A percentile compares a stretch with the other conserved stretches of the same genome.
phyloP scores from a whole-genome alignment of 2,329 filamentous ascomycete species.

The Clarireedia monteithiana region DNA sequence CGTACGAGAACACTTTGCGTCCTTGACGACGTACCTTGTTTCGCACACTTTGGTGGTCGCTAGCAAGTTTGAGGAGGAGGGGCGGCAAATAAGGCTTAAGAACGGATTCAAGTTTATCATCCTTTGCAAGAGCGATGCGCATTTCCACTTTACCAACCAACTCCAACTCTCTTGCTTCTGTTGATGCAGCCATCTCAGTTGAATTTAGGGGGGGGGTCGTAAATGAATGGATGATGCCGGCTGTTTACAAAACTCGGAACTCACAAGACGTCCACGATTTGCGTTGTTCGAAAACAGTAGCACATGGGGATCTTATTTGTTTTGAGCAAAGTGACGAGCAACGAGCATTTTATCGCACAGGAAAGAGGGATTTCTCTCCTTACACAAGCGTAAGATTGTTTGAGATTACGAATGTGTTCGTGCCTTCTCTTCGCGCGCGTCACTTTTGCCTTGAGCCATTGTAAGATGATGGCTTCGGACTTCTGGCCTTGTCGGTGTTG shows the following conservation, averaged over 20 bases:
- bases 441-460: slow-evolving; percentile 2
- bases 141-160: slow-evolving; percentile 83
- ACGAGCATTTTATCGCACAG: background rate
- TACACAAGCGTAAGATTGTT: background rate
- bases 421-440: slow-evolving; percentile 3
- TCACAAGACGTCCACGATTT: too few species aligned
- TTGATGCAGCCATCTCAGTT: slow-evolving; percentile 12
- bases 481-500: too few species aligned
- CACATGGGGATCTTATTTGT: background rate
- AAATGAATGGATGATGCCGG: too few species aligned
- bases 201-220: too few species aligned
- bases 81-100: slow-evolving; percentile 74
- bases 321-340: background rate
- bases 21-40: slow-evolving; percentile 49
- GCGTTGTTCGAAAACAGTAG: too few species aligned
- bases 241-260: too few species aligned
- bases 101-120: slow-evolving; percentile 71
- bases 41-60: slow-evolving; percentile 71
- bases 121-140: slow-evolving; percentile 62
- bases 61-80: slow-evolving; percentile 77
- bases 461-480: too few species aligned
- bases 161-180: slow-evolving; percentile 52
- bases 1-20: background rate
- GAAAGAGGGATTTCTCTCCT: background rate
- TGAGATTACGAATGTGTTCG: slow-evolving; percentile 3